Conservation (phyloP, 1,139 yeast genomes). For the Suhomyces bokatorum region DNA sequence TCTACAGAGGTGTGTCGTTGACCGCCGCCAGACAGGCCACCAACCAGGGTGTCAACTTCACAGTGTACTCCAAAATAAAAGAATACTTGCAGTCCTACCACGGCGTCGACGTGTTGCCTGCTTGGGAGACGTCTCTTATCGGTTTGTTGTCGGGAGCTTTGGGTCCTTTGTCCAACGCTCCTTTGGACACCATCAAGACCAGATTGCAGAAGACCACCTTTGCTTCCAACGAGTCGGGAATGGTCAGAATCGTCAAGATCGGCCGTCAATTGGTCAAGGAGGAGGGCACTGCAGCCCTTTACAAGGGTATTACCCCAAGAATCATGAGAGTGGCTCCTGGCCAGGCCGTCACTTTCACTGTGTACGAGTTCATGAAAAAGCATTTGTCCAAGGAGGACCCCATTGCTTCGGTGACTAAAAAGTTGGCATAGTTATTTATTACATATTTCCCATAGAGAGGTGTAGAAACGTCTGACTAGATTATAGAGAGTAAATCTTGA, state of each 20-base stretch:
- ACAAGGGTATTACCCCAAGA: conserved; percentile 98
- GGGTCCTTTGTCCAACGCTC: conserved; percentile 97
- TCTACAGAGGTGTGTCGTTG: conserved; percentile 91
- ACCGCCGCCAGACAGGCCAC: conserved; percentile 98
- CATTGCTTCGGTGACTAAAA: conserved; percentile 19
- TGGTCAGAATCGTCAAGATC: conserved; percentile 76
- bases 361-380: conserved; percentile 84
- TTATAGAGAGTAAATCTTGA: too few relatives aligned
- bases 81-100: conserved; percentile 70
- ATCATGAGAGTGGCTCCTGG: conserved; percentile 99
- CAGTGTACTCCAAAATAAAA: conserved; percentile 86
- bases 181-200: conserved; percentile 95
- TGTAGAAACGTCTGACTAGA: too few relatives aligned
- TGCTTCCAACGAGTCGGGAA: conserved; percentile 66
- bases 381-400: conserved; percentile 50
- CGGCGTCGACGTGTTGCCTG: conserved; percentile 65
- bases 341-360: conserved; percentile 97
- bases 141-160: conserved; percentile 95
- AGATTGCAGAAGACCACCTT: conserved; percentile 91
- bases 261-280: conserved; percentile 80
- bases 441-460: background rate
- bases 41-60: conserved; percentile 97
- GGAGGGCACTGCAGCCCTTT: conserved; percentile 85
- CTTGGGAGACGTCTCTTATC: conserved; percentile 91
- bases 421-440: conserved; percentile 22